Percentiles rank a stretch among this genome's conserved stretches.
phyloP scores from a whole-genome alignment of 23 red algal genomes.

The Gracilaria domingensis region DNA sequence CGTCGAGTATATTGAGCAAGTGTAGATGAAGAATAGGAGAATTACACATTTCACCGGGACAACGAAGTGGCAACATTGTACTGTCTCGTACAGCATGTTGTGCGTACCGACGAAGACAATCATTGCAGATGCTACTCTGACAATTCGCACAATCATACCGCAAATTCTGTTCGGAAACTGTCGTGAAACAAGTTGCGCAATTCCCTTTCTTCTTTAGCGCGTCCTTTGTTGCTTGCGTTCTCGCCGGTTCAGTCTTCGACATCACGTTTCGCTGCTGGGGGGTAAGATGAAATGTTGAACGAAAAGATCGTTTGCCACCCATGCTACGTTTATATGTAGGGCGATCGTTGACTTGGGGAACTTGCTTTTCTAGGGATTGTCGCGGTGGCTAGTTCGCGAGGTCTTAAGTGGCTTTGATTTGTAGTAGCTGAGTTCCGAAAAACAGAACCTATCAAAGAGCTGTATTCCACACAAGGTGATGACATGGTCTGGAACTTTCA shows the following conservation, averaged over 20 bases:
- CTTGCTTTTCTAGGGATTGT: too few species aligned
- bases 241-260: constrained; percentile 9
- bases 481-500: too few species aligned
- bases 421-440: too few species aligned
- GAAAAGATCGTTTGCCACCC: constrained; percentile 10
- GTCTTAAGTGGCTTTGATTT: too few species aligned
- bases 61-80: neutral
- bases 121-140: neutral
- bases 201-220: neutral
- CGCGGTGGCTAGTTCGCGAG: too few species aligned
- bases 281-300: neutral
- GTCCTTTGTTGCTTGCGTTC: neutral
- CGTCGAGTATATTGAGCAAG: neutral
- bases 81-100: neutral
- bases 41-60: neutral
- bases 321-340: neutral
- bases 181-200: neutral
- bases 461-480: too few species aligned
- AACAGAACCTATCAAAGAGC: too few species aligned
- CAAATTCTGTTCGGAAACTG: neutral
- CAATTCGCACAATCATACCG: constrained; percentile 1
- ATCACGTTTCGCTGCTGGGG: neutral
- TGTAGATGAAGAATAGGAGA: neutral
- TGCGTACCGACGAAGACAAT: constrained; percentile 1
- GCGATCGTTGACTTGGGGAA: neutral